Conservation (phyloP, 352 stramenopile genomes). For the Detonula confervacea region DNA sequence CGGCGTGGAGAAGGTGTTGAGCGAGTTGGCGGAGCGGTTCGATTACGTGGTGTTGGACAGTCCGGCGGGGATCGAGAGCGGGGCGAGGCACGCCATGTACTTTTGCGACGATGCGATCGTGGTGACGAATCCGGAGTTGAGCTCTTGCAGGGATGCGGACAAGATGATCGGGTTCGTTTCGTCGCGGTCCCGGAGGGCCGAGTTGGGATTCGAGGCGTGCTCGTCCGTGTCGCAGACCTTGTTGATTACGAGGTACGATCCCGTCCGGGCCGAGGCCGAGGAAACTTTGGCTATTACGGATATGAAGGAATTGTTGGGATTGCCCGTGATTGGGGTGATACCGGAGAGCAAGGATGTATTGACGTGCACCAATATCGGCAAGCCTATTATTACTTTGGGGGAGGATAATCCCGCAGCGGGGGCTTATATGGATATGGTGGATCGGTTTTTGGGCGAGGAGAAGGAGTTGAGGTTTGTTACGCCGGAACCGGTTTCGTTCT, state of each 20-base stretch:
- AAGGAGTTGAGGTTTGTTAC: constrained; percentile 89
- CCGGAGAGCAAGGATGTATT: constrained; percentile 90
- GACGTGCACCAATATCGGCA: constrained; percentile 92
- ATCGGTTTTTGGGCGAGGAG: constrained; percentile 89
- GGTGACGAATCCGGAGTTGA: constrained; percentile 94
- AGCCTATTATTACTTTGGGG: constrained; percentile 89
- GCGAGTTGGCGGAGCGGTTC: constrained; percentile 86
- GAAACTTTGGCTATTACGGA: constrained; percentile 90
- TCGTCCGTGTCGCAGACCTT: constrained; percentile 87
- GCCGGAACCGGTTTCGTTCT: constrained; percentile 80
- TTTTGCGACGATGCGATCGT: constrained; percentile 92
- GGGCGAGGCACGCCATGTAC: constrained; percentile 91
- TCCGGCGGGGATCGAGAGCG: constrained; percentile 90
- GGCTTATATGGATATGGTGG: constrained; percentile 90
- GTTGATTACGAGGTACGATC: constrained; percentile 92
- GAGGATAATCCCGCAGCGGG: constrained; percentile 83
- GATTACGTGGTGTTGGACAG: constrained; percentile 92
- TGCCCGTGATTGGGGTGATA: constrained; percentile 91
- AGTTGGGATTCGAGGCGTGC: constrained; percentile 82
- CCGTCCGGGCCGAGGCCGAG: constrained; percentile 89
- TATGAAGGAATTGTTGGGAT: constrained; percentile 92
- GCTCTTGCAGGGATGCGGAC: constrained; percentile 91
- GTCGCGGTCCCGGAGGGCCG: constrained; percentile 88
- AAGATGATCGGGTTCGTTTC: constrained; percentile 96
- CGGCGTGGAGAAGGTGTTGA: constrained; percentile 87